Base-by-base conservation (phyloP, 305 asterid species). In the Petunia hybrid region DNA sequence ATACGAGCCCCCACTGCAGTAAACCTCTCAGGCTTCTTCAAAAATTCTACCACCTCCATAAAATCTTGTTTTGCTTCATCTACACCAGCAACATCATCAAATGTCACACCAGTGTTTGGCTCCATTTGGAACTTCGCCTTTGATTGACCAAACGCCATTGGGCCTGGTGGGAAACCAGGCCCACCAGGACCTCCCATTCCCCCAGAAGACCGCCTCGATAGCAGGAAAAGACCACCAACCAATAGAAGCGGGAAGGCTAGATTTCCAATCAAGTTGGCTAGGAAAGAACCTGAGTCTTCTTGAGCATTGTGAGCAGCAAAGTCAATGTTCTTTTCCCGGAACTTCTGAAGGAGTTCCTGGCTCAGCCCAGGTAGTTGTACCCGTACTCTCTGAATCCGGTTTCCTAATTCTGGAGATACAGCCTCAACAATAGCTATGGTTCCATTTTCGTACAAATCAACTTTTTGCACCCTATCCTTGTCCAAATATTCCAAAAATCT, bases 121-220 rank as follows among this genome's bases (percentile, higher is more conserved):
- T 95, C 99, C 99, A 95, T 95, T 80, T 92, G 99, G 86, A 95
- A 95, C 86, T 95, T 95, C 14, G 97, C 99, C 83, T 90, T 93
- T 6, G 98, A 93, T 64, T 93, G 97, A 80, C 97, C 97, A 83
- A 93, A 87, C 14, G 83, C 80, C n/a, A n/a, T n/a, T n/a, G n/a
- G n/a, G n/a, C n/a, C 78, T 73, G 51, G 31, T 2, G 97, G 97
- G 84, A 87, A 88, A 45, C 98, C 99, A 3, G 97, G 97, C 45
- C 98, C 97, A 61, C 97, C 97, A 75, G 97, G 97, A 40, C 99
- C 99, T 13, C 98, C 99, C 98, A 95, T 93, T 83, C 99, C 99
- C 75, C 97, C 95, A 4, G 92, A 83, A 79, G 97, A 91, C 67
- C 98, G 85, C 80, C 99, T 92, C 3, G 99, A 95, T 36, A 93